Conservation (phyloP, 2,329 filamentous ascomycete genomes). For the Achaetomium macrosporum region DNA sequence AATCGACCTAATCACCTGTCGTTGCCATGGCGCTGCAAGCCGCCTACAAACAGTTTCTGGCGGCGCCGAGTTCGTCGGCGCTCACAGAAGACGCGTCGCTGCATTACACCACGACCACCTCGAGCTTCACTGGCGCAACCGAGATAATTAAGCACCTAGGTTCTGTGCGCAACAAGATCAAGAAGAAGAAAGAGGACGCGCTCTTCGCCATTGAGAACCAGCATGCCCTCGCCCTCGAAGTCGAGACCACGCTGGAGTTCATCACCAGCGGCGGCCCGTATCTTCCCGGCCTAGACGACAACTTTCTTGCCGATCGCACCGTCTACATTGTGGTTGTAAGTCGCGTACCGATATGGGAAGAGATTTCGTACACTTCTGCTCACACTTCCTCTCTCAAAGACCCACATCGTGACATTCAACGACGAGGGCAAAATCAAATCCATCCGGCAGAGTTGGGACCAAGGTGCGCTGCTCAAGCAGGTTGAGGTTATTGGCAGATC, state of each 20-base stretch:
- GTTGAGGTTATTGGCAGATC: conserved; percentile 88
- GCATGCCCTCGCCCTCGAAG: conserved; percentile 66
- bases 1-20: not conserved
- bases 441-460: conserved; percentile 91
- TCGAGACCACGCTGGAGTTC: conserved; percentile 81
- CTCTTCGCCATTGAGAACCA: conserved; percentile 67
- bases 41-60: conserved; percentile 67
- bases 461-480: conserved; percentile 86
- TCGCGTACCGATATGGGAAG: conserved; percentile 20
- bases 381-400: conserved; percentile 42
- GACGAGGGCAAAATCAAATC: conserved; percentile 70
- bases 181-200: conserved; percentile 75
- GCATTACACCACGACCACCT: conserved; percentile 88
- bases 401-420: conserved; percentile 85
- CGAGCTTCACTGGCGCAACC: conserved; percentile 61
- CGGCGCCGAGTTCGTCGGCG: conserved; percentile 56
- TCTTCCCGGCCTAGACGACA: conserved; percentile 85
- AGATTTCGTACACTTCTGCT: conserved; percentile 1
- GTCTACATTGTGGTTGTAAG: conserved; percentile 77
- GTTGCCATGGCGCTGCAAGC: conserved; percentile 43
- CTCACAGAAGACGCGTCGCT: conserved; percentile 62
- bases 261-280: conserved; percentile 74
- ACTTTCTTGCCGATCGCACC: conserved; percentile 78
- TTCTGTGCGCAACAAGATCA: conserved; percentile 65
- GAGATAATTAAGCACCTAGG: conserved; percentile 79